Percentiles rank a stretch among this genome's conserved stretches.
phyloP scores from a whole-genome alignment of 352 stramenopile genomes.

The Lagenidium sp. region DNA sequence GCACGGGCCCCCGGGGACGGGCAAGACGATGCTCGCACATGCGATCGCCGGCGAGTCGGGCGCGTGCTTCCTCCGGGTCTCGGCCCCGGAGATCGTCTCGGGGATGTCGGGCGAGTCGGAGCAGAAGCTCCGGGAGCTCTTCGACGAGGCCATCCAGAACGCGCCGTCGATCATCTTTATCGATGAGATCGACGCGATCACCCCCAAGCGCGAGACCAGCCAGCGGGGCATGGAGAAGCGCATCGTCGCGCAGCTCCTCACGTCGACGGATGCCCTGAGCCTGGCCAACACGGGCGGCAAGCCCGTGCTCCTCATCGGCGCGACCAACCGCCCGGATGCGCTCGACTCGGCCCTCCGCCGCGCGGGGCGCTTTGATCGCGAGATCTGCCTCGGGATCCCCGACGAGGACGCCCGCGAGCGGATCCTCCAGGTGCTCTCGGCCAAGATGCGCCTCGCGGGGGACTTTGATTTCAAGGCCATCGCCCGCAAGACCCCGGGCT shows the following conservation, averaged over 20 bases:
- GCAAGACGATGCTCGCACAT: conserved; percentile 91
- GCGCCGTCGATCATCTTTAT: conserved; percentile 98
- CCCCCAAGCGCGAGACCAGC: conserved; percentile 89
- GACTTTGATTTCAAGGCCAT: conserved; percentile 94
- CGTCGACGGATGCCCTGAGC: conserved; percentile 87
- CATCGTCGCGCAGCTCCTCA: conserved; percentile 95
- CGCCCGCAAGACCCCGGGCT: conserved; percentile 92
- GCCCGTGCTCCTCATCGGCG: conserved; percentile 95
- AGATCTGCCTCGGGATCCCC: conserved; percentile 97
- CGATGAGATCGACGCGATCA: conserved; percentile 97
- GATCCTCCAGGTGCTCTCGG: conserved; percentile 94
- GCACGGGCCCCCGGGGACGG: conserved; percentile 89
- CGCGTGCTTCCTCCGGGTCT: conserved; percentile 83
- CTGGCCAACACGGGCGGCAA: conserved; percentile 85
- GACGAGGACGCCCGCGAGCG: conserved; percentile 90
- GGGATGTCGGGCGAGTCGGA: conserved; percentile 90
- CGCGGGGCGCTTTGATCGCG: conserved; percentile 96
- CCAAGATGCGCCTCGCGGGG: conserved; percentile 90
- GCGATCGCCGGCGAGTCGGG: conserved; percentile 91
- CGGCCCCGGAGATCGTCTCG: conserved; percentile 90
- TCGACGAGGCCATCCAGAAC: conserved; percentile 93
- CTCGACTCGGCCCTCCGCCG: conserved; percentile 95
- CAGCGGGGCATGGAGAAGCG: conserved; percentile 95
- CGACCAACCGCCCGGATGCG: conserved; percentile 96
- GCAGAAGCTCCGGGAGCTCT: conserved; percentile 87